A percentile compares a stretch with the other conserved stretches of the same genome.
Evolutionary conservation across 768 basidiomycete genomes (phyloP).

Genomic region (Podaxis pistillaris): DNA sequence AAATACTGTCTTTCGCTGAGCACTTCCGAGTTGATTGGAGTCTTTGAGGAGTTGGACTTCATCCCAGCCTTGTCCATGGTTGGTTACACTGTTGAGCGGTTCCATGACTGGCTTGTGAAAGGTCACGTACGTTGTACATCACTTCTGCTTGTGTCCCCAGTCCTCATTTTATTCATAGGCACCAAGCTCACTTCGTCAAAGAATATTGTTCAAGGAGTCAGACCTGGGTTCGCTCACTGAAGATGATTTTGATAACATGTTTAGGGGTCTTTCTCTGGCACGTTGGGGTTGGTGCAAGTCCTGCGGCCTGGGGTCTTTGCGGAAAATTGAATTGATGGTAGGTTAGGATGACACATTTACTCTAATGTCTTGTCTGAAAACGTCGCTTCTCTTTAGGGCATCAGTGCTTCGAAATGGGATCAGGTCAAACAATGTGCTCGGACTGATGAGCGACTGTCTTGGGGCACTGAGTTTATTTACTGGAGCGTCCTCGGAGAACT

Average conservation of each 20-base stretch:
- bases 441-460: not conserved
- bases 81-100: not conserved
- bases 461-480: not conserved
- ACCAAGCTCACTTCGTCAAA: not conserved
- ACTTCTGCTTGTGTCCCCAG: not conserved
- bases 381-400: not conserved
- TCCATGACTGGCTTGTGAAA: not conserved
- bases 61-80: not conserved
- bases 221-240: not conserved
- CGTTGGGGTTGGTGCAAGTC: not conserved
- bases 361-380: not conserved
- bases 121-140: not conserved
- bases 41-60: not conserved
- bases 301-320: no score
- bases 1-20: not conserved
- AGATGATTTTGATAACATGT: not conserved
- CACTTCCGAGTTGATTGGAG: not conserved
- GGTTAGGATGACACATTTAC: not conserved
- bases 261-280: not conserved
- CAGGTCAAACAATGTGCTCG: not conserved
- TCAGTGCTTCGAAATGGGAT: not conserved
- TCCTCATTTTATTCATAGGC: not conserved
- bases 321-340: not conserved
- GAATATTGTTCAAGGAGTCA: not conserved
- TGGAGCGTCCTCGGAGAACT: not conserved